phyloP scores from a whole-genome alignment of 2,329 filamentous ascomycete genomes.

The Alternaria sp. region DNA sequence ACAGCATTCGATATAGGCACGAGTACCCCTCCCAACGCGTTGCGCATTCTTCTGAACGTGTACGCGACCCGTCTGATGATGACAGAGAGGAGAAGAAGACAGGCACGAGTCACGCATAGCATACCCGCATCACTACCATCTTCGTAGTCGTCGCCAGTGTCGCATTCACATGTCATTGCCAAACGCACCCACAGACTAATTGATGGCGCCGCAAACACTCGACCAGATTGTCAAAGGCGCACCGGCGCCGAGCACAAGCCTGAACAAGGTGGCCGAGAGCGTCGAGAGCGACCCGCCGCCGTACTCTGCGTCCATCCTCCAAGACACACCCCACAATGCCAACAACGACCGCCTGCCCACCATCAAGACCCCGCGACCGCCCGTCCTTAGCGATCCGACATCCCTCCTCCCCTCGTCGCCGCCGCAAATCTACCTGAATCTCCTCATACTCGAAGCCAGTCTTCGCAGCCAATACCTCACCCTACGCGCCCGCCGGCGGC shows the following conservation, averaged over 20 bases:
- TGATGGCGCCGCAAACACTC: constrained; percentile 57
- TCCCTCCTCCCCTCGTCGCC: constrained; percentile 87
- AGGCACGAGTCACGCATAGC: not conserved
- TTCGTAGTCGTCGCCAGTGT: not conserved
- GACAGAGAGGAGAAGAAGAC: not conserved
- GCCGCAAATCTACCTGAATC: constrained; percentile 97
- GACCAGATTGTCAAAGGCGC: constrained; percentile 95
- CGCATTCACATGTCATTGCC: constrained; percentile 17
- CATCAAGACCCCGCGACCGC: constrained; percentile 48
- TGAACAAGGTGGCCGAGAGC: constrained; percentile 18
- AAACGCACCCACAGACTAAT: not conserved
- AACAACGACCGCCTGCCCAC: constrained; percentile 53
- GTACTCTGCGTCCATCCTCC: constrained; percentile 24
- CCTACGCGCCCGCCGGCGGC: constrained; percentile 83
- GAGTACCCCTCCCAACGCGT: constrained; percentile 2
- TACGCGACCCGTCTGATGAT: not conserved
- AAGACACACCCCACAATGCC: constrained; percentile 38
- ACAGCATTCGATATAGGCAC: constrained; percentile 11
- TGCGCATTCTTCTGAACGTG: constrained; percentile 2
- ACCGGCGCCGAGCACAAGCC: constrained; percentile 67
- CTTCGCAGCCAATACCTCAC: constrained; percentile 92
- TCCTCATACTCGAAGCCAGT: constrained; percentile 94
- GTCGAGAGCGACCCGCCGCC: constrained; percentile 22
- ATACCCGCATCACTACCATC: not conserved
- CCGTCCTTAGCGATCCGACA: constrained; percentile 71